These are phyloP conservation scores for Persicaria tinctoria DNA, from an alignment of 148 eudicot species.

Conservation along the genomic window DNA sequence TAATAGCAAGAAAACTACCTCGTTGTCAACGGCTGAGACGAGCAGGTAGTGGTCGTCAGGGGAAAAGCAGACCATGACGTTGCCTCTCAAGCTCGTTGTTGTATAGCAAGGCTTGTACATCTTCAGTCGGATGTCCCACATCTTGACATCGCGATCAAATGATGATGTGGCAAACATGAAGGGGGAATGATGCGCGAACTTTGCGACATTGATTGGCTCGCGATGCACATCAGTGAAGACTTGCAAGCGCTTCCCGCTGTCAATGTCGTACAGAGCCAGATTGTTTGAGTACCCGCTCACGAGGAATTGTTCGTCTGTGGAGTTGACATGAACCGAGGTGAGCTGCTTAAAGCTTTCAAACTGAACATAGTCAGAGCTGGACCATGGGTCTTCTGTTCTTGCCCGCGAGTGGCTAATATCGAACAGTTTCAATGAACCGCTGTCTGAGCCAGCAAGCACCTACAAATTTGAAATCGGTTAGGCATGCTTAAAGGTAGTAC, in stretches of 20 bases:
- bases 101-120: conserved; percentile 69
- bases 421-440: conserved; percentile 62
- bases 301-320: conserved; percentile 76
- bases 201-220: conserved; percentile 87
- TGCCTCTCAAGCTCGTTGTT: conserved; percentile 82
- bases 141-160: conserved; percentile 79
- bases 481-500: not conserved
- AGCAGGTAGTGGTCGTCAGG: conserved; percentile 88
- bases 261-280: conserved; percentile 77
- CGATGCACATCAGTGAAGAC: conserved; percentile 60
- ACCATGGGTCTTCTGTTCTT: conserved; percentile 22
- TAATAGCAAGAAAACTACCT: conserved; percentile 33
- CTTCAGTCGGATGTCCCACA: conserved; percentile 91
- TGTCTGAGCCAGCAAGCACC: conserved; percentile 80
- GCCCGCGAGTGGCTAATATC: conserved; percentile 34
- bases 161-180: conserved; percentile 83
- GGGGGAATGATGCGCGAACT: conserved; percentile 78
- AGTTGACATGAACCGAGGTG: conserved; percentile 74
- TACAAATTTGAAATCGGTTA: conserved; percentile 15
- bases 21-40: conserved; percentile 90
- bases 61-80: conserved; percentile 96
- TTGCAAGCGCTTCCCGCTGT: conserved; percentile 59
- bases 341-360: conserved; percentile 54
- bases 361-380: conserved; percentile 23
- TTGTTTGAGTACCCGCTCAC: conserved; percentile 79